A percentile compares a stretch with the other conserved stretches of the same genome.
These are phyloP conservation scores for Striga asiatica DNA, from an alignment of 257 asterid genomes.

Conservation along the genomic window DNA sequence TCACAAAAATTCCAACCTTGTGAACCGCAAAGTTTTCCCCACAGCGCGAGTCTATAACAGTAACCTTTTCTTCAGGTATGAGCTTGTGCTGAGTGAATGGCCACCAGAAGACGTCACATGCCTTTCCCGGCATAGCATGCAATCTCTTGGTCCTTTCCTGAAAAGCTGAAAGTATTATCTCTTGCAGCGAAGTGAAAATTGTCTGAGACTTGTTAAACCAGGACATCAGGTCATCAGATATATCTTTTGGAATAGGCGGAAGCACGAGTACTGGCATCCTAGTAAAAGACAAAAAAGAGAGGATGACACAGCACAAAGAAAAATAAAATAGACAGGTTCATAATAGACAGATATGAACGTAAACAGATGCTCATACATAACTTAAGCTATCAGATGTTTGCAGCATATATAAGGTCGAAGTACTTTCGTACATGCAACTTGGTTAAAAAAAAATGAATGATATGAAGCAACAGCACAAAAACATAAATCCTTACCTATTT, in stretches of 20 bases:
- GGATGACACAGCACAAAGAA: not conserved
- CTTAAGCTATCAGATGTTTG: not conserved
- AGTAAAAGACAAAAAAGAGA: slow-evolving; percentile 13
- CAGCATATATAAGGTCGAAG: not conserved
- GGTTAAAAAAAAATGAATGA: slow-evolving; percentile 6
- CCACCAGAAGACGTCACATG: slow-evolving; percentile 85
- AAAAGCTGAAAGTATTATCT: slow-evolving; percentile 57
- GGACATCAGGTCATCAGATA: slow-evolving; percentile 60
- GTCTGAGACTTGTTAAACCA: slow-evolving; percentile 71
- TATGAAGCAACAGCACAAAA: not conserved
- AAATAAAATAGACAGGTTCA: not conserved
- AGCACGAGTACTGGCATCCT: slow-evolving; percentile 88
- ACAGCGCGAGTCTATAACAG: slow-evolving; percentile 93
- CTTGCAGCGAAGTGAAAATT: slow-evolving; percentile 64
- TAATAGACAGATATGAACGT: not conserved
- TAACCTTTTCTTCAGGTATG: slow-evolving; percentile 67
- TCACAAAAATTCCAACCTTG: slow-evolving; percentile 50
- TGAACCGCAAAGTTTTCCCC: slow-evolving; percentile 88
- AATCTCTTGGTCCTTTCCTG: slow-evolving; percentile 47
- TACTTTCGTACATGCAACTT: slow-evolving; percentile 6
- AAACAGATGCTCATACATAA: not conserved
- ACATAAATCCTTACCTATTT: slow-evolving; percentile 38
- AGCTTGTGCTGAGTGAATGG: slow-evolving; percentile 96
- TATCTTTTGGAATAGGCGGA: slow-evolving; percentile 73
- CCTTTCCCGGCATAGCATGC: slow-evolving; percentile 62